A percentile compares a stretch with the other conserved stretches of the same genome.
Evolutionary conservation across 805 yeast genomes (phyloP).

Genomic region (Nakazawaea molendinolei): DNA sequence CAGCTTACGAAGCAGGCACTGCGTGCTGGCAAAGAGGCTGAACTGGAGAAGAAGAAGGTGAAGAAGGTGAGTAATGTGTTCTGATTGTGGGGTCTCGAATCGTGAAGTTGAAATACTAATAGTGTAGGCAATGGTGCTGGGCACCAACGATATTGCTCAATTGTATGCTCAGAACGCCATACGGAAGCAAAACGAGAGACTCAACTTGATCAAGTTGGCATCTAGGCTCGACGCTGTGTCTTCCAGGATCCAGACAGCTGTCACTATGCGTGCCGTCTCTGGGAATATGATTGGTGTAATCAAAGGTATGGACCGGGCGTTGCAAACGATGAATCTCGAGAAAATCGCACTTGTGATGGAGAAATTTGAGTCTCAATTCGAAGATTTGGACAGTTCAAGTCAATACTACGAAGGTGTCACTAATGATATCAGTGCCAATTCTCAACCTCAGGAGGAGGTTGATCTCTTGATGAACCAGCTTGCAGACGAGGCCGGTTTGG

Average conservation of each 20-base stretch:
- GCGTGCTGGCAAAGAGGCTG: constrained; percentile 86
- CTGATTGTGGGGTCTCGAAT: not conserved
- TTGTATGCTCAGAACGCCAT: constrained; percentile 95
- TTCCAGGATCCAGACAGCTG: constrained; percentile 93
- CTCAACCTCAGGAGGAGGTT: constrained; percentile 93
- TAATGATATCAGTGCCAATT: constrained; percentile 76
- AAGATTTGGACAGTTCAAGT: constrained; percentile 89
- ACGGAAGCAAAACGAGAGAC: constrained; percentile 79
- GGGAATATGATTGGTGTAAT: constrained; percentile 92
- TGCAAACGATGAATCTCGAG: constrained; percentile 93
- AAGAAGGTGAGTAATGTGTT: constrained; percentile 60
- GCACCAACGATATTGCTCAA: constrained; percentile 87
- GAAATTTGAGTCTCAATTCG: constrained; percentile 92
- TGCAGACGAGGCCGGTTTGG: constrained; percentile 96
- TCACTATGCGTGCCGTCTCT: constrained; percentile 92
- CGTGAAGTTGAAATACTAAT: constrained; percentile 1
- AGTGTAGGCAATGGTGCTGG: constrained; percentile 62
- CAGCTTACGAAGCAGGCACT: constrained; percentile 86
- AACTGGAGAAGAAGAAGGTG: constrained; percentile 77
- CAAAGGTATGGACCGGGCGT: constrained; percentile 92
- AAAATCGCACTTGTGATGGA: constrained; percentile 93
- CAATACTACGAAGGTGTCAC: constrained; percentile 91
- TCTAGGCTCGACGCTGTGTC: constrained; percentile 95
- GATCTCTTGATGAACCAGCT: constrained; percentile 85
- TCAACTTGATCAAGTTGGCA: constrained; percentile 74